Evolutionary conservation across 495 filamentous ascomycete genomes (phyloP), one percentile per base, ranked within the genome.

Genomic region (Articulospora tetracladia): DNA sequence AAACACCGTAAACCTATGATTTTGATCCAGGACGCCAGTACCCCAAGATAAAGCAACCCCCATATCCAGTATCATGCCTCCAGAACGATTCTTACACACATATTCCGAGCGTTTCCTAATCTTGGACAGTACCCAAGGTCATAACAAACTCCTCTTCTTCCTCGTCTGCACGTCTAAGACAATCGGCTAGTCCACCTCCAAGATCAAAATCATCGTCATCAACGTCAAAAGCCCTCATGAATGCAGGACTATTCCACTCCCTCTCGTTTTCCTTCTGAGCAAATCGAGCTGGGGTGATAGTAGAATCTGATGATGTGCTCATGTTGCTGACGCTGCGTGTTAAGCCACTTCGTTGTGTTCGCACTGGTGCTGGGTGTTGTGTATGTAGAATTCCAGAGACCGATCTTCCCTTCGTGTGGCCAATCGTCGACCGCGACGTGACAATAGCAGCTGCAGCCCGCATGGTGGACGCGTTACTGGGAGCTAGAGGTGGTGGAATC

Each of bases 371-470:
- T 24, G 47, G 11, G 25, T 27, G 8, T 27, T 66, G 59, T 25
- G 65, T 69, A 11, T 72, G 66, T 13, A 79, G 66, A 6, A 69
- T 67, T 6, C 70, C 70, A 1, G 86, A 86, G 15, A 86, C 80
- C 17, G 77, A 79, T 17, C 91, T 80, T 26, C 92, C 91, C 67
- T 87, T 90, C 53, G 83, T 85, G 68, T 92, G 93, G 7, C 92
- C 92, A 26, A 97, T 73, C 0, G 92, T 96, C 49, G 82, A 88
- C 54, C 83, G 82, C 13, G 92, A 93, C 12, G 79, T 82, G n/a
- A 74, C 78, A 7, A 76, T 78, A 20, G 89, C 87, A 7, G 86
- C 84, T 3, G 83, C 74, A 64, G 83, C 74, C 54, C 82, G 78
- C 77, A 84, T 77, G 13, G 73, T 71, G 11, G 83, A 86, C n/a